Evolutionary conservation across 306 rosid genomes (phyloP).

Genomic region (Cicer yamashitae): DNA sequence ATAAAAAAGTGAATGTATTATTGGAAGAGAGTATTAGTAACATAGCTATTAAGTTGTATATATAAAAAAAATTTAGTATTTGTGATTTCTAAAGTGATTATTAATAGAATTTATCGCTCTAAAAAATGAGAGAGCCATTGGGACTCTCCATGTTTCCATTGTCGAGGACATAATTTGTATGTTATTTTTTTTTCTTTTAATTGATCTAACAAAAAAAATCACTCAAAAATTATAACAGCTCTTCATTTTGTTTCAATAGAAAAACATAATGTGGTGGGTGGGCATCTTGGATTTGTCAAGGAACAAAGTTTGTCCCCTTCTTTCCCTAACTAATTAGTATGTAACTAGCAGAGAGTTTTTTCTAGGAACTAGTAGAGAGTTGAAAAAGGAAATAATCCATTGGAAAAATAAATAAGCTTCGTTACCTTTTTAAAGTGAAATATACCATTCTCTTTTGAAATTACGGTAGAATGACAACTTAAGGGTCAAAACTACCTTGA

Average conservation of each 20-base stretch:
- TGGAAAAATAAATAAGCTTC: slow-evolving; percentile 5
- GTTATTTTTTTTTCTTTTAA: neutral
- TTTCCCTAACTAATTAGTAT: neutral
- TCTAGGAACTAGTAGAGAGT: no score
- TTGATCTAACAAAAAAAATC: no score
- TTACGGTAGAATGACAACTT: slow-evolving; percentile 33
- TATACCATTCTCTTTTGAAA: slow-evolving; percentile 45
- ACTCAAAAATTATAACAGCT: neutral
- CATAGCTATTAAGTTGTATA: slow-evolving; percentile 33
- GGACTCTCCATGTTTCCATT: neutral
- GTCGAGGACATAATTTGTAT: neutral
- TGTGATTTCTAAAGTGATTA: slow-evolving; percentile 27
- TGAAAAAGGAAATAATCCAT: neutral
- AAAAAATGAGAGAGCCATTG: neutral
- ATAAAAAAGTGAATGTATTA: no score
- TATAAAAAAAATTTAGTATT: slow-evolving; percentile 18
- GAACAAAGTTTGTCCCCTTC: neutral
- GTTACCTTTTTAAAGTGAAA: slow-evolving; percentile 49
- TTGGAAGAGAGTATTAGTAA: no score
- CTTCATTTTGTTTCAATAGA: slow-evolving; percentile 22
- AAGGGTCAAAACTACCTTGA: slow-evolving; percentile 38
- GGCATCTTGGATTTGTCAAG: slow-evolving; percentile 30
- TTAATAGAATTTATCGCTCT: slow-evolving; percentile 39
- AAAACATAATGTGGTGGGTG: slow-evolving; percentile 33
- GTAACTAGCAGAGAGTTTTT: neutral